Conservation (phyloP, 306 rosid genomes). For the Trifolium dubium region DNA sequence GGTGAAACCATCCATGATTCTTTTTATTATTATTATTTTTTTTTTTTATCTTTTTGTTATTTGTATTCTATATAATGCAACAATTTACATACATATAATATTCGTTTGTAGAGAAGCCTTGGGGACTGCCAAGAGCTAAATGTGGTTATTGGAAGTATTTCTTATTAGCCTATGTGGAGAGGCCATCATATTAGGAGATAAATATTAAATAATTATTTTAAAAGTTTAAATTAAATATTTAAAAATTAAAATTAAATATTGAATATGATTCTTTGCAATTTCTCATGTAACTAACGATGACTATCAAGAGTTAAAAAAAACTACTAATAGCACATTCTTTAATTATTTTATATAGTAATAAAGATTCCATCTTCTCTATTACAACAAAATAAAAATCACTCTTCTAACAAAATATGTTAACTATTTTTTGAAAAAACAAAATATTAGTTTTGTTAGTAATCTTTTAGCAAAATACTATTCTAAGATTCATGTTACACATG, state of each 20-base stretch:
- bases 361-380: too few species aligned
- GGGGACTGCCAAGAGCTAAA: neutral
- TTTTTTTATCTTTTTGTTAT: neutral
- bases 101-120: neutral
- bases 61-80: neutral
- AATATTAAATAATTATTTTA: neutral
- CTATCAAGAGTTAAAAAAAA: neutral
- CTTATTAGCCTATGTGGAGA: neutral
- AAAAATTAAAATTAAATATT: neutral
- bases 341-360: too few species aligned
- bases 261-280: neutral
- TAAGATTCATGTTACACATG: too few species aligned
- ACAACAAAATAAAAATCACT: too few species aligned
- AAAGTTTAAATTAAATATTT: neutral
- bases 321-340: neutral
- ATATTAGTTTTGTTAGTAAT: too few species aligned
- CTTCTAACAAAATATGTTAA: too few species aligned
- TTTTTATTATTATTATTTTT: neutral
- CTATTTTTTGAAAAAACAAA: too few species aligned
- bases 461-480: too few species aligned
- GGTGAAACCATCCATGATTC: conserved; percentile 30
- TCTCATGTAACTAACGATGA: neutral
- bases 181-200: conserved; percentile 1
- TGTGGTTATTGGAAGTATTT: neutral
- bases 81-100: neutral